phyloP scores from a whole-genome alignment of 306 rosid genomes.

The Dryas octopetala region DNA sequence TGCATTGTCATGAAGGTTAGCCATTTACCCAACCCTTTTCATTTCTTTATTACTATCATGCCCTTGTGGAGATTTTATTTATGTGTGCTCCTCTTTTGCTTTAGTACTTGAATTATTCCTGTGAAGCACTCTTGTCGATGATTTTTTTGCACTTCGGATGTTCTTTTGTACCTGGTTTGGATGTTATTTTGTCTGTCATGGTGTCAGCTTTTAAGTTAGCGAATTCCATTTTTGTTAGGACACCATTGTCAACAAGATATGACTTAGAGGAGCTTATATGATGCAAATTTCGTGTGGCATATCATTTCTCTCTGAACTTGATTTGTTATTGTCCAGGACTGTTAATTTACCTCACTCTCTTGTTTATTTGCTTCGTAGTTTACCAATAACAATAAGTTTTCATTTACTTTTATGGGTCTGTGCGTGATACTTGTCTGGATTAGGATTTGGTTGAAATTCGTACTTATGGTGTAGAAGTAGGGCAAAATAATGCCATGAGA shows the following conservation, averaged over 20 bases:
- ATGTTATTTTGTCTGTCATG: neutral
- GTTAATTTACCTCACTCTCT: neutral
- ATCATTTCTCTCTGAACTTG: neutral
- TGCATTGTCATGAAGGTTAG: constrained; percentile 90
- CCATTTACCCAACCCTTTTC: neutral
- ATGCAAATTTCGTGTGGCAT: neutral
- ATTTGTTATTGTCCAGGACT: neutral
- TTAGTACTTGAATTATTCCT: neutral
- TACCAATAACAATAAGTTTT: neutral
- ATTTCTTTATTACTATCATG: neutral
- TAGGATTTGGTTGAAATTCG: no score
- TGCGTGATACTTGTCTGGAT: neutral
- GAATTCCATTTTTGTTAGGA: no score
- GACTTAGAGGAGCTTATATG: no score
- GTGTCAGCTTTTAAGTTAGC: no score
- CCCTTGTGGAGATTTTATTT: neutral
- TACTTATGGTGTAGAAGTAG: no score
- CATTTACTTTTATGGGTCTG: no score
- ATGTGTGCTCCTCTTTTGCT: neutral
- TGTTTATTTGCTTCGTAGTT: neutral
- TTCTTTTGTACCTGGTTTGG: neutral
- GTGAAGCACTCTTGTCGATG: neutral
- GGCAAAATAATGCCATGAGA: no score
- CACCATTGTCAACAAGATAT: no score
- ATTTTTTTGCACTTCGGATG: neutral